These are phyloP conservation scores for Boletus chippewaensis DNA, from an alignment of 1,284 basidiomycete genomes.

Conservation along the genomic window DNA sequence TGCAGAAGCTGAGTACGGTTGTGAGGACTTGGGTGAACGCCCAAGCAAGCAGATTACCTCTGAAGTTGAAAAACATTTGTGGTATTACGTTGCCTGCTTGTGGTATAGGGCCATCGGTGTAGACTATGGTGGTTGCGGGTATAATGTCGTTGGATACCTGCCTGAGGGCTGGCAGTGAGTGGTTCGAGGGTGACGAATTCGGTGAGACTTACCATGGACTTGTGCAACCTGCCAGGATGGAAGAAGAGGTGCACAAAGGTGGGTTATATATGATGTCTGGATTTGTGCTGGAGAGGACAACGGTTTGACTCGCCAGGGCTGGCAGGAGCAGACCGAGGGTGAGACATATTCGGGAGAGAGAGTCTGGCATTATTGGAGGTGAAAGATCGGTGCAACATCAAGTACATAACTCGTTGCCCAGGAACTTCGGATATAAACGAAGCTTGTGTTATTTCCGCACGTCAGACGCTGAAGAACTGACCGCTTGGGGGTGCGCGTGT, in stretches of 20 bases:
- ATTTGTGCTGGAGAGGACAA: slow-evolving; percentile 37
- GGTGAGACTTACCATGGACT: slow-evolving; percentile 42
- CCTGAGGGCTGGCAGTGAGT: slow-evolving; percentile 4
- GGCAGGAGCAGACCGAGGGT: slow-evolving; percentile 9
- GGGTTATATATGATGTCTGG: slow-evolving; percentile 46
- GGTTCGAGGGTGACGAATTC: too few species aligned
- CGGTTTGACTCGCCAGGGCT: slow-evolving; percentile 27
- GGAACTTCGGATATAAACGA: background rate
- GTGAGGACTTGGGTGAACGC: slow-evolving; percentile 1
- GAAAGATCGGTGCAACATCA: background rate
- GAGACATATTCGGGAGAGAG: slow-evolving; percentile 19
- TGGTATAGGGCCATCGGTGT: slow-evolving; percentile 35
- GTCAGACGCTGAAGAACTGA: background rate
- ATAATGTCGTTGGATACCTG: slow-evolving; percentile 15
- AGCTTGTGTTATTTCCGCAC: slow-evolving; percentile 13
- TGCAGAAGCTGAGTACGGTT: slow-evolving; percentile 35
- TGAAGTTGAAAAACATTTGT: slow-evolving; percentile 49
- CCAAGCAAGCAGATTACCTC: slow-evolving; percentile 32
- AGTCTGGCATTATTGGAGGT: slow-evolving; percentile 19
- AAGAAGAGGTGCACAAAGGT: slow-evolving; percentile 38
- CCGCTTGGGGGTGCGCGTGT: background rate
- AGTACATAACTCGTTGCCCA: slow-evolving; percentile 9
- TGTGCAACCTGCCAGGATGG: slow-evolving; percentile 30
- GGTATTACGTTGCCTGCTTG: slow-evolving; percentile 40
- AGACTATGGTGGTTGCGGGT: slow-evolving; percentile 31